Evolutionary conservation across 1,284 basidiomycete genomes (phyloP), one percentile per base, ranked within the genome.

Genomic region (Cryptococcus amylolentus): DNA sequence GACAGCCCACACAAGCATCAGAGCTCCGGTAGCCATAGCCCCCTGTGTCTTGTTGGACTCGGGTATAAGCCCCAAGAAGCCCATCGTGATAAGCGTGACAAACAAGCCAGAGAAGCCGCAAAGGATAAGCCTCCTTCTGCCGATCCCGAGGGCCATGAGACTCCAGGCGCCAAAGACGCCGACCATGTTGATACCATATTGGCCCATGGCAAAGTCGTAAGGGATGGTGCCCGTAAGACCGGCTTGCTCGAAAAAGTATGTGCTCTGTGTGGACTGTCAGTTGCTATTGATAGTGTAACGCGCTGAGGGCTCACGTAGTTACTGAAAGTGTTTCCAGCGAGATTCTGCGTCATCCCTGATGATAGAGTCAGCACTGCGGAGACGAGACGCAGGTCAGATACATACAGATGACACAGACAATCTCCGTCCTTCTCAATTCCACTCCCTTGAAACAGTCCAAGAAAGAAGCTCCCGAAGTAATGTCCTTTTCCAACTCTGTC

Each of bases 51-150:
- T 51, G 44, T 72, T 53, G 6, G 52, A 45, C 6, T 61, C 66
- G 5, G 71, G 70, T 9, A 71, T 69, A 5, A 79, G 75, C 26
- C 79, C 79, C 45, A 82, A 66, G 55, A 75, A 76, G 28, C 82
- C 82, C 65, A 81, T 79, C 68, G 78, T 59, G 62, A 81, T 67
- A 42, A 84, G 74, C 23, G 79, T 70, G 58, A 75, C 58, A 49
- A 70, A 70, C 56, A 81, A 76, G 40, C 72, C 65, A 55, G 68
- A 67, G 23, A 81, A 75, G 41, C 82, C 82, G 49, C 58, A 68
- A 51, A 80, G 68, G 72, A 81, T 81, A 42, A 82, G 61, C 35
- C 54, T 63, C 31, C 80, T 70, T 54, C 80, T 72, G 31, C 80
- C 80, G 56, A 79, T 55, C 20, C 71, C 69, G 13, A 56, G 55